Base-by-base conservation (phyloP, 139 green algal genomes). In the Chlorella sp. region DNA sequence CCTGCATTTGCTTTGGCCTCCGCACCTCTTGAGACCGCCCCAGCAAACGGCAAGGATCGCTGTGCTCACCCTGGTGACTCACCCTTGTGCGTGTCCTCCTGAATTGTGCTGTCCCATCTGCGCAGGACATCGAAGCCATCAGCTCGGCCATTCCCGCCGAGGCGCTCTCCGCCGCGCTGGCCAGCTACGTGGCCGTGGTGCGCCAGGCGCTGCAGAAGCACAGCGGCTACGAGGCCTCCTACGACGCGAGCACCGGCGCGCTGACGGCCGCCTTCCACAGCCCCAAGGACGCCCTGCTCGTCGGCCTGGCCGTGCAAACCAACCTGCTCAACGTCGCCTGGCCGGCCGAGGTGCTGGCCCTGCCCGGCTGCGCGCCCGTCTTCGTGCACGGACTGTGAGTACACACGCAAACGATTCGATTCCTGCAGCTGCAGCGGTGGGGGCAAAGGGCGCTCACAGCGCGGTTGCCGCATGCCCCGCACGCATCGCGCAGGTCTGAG, bases 221-320 rank as follows among this genome's bases (percentile, higher is more conserved):
- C 63, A 73, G 50, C 63, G 70, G 75, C 5, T 49, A 67, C 31
- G 49, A 36, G 49, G 17, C 30, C 26, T 6, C 5, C 35, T 23
- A 26, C 31, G 35, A 34, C 10, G 35, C 26, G 4, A 30, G 32
- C 63, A 35, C 31, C 14, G 67, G 36, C 24, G 30, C 36, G n/a
- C 36, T 36, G 35, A 23, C 14, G n/a, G 35, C 23, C 17, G 35
- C 23, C n/a, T 55, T 70, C n/a, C 33, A 70, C 32, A 36, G 29
- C n/a, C 69, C 75, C 33, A 76, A 76, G 64, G 75, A 80, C 51
- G 75, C 75, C 34, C 63, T 76, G 29, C 63, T 74, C 31, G 74
- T 76, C 31, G 62, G 60, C 29, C 63, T 76, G 69, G 75, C 76
- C 49, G 50, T 67, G 23, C 75, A 80, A 51, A 62, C 60, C 26